Evolutionary conservation across 345 rosid species (phyloP).

Genomic region (Punica granatum): DNA sequence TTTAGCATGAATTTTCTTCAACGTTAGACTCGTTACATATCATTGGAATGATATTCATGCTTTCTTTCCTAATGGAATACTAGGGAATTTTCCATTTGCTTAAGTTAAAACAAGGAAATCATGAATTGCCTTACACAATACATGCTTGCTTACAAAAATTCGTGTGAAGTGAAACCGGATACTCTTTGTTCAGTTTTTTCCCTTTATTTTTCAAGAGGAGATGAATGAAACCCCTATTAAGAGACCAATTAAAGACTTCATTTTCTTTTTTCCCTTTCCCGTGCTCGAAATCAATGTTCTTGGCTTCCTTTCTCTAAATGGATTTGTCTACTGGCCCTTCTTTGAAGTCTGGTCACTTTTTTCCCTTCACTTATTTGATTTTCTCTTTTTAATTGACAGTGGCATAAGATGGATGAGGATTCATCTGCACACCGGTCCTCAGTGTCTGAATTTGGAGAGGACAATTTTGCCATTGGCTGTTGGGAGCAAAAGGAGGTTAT

Average conservation of each 20-base stretch:
- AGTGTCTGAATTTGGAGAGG: slow-evolving; percentile 84
- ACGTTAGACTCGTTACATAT: not conserved
- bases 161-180: not conserved
- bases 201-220: too few relatives aligned
- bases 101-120: not conserved
- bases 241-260: too few relatives aligned
- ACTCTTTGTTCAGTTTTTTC: too few relatives aligned
- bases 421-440: slow-evolving; percentile 53
- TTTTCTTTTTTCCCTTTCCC: too few relatives aligned
- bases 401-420: slow-evolving; percentile 63
- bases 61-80: not conserved
- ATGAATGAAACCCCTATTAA: too few relatives aligned
- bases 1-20: not conserved
- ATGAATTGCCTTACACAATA: too few relatives aligned
- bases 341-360: too few relatives aligned
- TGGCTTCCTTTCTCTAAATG: not conserved
- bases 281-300: not conserved
- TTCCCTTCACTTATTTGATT: not conserved
- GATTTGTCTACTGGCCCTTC: too few relatives aligned
- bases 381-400: slow-evolving; percentile 34
- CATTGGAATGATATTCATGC: not conserved
- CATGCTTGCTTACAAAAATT: not conserved
- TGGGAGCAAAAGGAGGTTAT: slow-evolving; percentile 76
- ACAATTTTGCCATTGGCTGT: slow-evolving; percentile 76
- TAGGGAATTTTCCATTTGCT: not conserved